Evolutionary conservation across 129 eudicot genomes (phyloP), one percentile per base, ranked within the genome.

Genomic region (Scalesia atractyloides): DNA sequence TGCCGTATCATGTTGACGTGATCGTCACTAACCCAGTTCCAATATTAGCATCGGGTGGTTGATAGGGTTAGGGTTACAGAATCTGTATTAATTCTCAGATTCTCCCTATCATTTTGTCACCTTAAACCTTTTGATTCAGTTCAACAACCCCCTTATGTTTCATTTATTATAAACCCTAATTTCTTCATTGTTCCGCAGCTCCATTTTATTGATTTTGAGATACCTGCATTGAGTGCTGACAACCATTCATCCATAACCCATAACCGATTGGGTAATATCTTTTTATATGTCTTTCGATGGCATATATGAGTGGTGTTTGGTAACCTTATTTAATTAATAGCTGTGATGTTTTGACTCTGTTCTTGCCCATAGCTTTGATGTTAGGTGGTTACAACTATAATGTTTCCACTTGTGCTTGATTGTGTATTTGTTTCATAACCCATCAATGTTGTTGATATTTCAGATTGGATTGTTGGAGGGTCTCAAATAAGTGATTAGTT

Each of bases 381-480:
- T 70, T 54, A 39, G 65, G 65, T 57, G 59, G 57, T 6, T 44
- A 14, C 36, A 30, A 3, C 3, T 30, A 30, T 30, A 30, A 0
- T 30, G 34, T 22, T 18, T 8, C 47, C n/a, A 26, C 24, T 5
- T 51, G 5, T 61, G 3, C 20, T 34, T 34, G 4, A 7, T 34
- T 52, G 13, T 52, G 11, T 33, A 22, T 62, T 19, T 4, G 7
- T 48, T 62, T 33, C 49, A 33, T 50, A 51, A 74, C 56, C 37
- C 11, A 18, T 53, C 51, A 4, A 50, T 64, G 13, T 73, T 63
- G 7, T 51, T 74, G 26, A 7, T 73, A 34, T 64, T 50, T 51
- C 53, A 74, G 79, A 63, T 63, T n/a, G 49, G 63, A 33, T 49
- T 50, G 15, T 48, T 73, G 20, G 39, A 18, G 70, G 46, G 52